Evolutionary conservation across 2,329 filamentous ascomycete genomes (phyloP).

Genomic region (Torrubiella hemipterigena): DNA sequence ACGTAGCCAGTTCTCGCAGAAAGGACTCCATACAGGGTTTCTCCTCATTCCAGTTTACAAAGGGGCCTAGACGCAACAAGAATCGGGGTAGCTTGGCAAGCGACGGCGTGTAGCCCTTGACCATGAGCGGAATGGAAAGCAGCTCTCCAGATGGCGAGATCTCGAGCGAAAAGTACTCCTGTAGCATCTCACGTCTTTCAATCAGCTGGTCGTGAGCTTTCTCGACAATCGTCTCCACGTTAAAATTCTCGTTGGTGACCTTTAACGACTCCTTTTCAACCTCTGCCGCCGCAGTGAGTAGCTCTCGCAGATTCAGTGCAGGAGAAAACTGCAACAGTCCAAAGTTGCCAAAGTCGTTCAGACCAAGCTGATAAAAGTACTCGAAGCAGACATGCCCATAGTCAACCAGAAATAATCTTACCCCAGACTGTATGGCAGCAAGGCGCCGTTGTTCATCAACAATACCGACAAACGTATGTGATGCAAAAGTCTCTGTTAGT

Average conservation of each 20-base stretch:
- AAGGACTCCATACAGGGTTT: slow-evolving; percentile 78
- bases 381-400: slow-evolving; percentile 81
- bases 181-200: slow-evolving; percentile 70
- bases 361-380: slow-evolving; percentile 88
- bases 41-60: slow-evolving; percentile 78
- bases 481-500: slow-evolving; percentile 75
- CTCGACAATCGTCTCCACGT: slow-evolving; percentile 54
- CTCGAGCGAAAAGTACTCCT: slow-evolving; percentile 84
- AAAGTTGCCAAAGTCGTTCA: slow-evolving; percentile 95
- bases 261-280: slow-evolving; percentile 43
- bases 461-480: slow-evolving; percentile 85
- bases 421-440: slow-evolving; percentile 84
- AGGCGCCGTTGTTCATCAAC: slow-evolving; percentile 80
- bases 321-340: slow-evolving; percentile 72
- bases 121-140: slow-evolving; percentile 65
- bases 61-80: slow-evolving; percentile 74
- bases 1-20: slow-evolving; percentile 73
- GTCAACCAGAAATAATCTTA: slow-evolving; percentile 85
- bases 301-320: slow-evolving; percentile 55
- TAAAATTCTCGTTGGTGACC: slow-evolving; percentile 41
- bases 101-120: slow-evolving; percentile 81
- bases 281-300: slow-evolving; percentile 63
- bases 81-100: slow-evolving; percentile 83
- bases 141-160: slow-evolving; percentile 70
- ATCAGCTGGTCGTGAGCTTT: slow-evolving; percentile 58